phyloP scores from a whole-genome alignment of 2,329 filamentous ascomycete genomes.

The Aspergillus sclerotialis region DNA sequence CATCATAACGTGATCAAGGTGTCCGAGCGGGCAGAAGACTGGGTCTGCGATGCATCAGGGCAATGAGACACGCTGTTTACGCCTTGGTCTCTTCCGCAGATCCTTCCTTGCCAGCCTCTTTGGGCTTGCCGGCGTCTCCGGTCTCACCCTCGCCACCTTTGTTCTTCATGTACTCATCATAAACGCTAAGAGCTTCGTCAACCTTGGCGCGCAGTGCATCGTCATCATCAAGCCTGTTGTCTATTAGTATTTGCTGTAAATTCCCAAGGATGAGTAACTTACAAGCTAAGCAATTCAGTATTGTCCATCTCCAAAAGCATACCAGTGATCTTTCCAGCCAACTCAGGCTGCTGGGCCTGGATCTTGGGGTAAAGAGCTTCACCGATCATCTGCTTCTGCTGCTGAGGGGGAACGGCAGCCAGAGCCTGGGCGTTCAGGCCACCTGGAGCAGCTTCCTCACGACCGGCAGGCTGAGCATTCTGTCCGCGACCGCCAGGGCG shows the following conservation, averaged over 20 bases:
- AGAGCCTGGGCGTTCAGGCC: slow-evolving; percentile 48
- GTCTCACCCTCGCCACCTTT: slow-evolving; percentile 47
- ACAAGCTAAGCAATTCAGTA: slow-evolving; percentile 86
- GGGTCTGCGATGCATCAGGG: slow-evolving; percentile 9
- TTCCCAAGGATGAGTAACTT: slow-evolving; percentile 45
- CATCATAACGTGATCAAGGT: slow-evolving; percentile 29
- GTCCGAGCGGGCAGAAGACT: slow-evolving; percentile 15
- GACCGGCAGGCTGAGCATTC: slow-evolving; percentile 26
- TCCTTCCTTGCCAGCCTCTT: slow-evolving; percentile 39
- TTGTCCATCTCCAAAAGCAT: slow-evolving; percentile 99
- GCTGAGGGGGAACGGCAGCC: slow-evolving; percentile 51
- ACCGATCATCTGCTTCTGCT: slow-evolving; percentile 98
- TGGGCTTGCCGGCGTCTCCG: slow-evolving; percentile 38
- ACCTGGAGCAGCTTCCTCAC: slow-evolving; percentile 29
- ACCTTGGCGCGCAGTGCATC: slow-evolving; percentile 88
- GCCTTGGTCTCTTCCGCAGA: slow-evolving; percentile 35
- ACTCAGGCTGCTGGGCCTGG: slow-evolving; percentile 82
- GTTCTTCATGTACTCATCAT: slow-evolving; percentile 97
- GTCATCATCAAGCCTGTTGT: slow-evolving; percentile 77
- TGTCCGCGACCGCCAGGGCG: slow-evolving; percentile 37
- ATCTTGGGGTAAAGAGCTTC: slow-evolving; percentile 99
- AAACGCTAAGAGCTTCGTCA: slow-evolving; percentile 92
- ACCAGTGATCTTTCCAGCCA: slow-evolving; percentile 98
- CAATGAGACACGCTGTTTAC: slow-evolving; percentile 27
- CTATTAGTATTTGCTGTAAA: slow-evolving; percentile 8